A percentile compares a stretch with the other conserved stretches of the same genome.
Conservation (phyloP, 345 rosid species). For the Eucalyptus paniculata region DNA sequence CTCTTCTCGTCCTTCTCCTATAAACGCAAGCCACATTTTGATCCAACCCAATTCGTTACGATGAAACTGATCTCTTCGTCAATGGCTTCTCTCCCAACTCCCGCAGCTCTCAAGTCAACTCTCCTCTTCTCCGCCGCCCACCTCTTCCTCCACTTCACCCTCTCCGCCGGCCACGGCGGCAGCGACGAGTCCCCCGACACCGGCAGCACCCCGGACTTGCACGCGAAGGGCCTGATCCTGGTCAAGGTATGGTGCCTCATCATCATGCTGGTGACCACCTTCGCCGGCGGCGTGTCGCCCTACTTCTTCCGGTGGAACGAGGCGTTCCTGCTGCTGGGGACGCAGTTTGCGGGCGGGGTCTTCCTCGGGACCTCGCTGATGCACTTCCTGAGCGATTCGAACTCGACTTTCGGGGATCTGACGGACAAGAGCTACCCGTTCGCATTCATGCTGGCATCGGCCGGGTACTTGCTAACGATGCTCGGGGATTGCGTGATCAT, state of each 20-base stretch:
- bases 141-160: conserved; percentile 17
- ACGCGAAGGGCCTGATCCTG: conserved; percentile 23
- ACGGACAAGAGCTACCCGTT: conserved; percentile 54
- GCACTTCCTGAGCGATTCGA: conserved; percentile 68
- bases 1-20: neutral
- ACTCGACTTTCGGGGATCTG: conserved; percentile 36
- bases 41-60: neutral
- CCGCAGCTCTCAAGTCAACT: neutral
- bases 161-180: conserved; percentile 32
- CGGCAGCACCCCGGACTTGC: conserved; percentile 5
- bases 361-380: conserved; percentile 60
- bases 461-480: conserved; percentile 73
- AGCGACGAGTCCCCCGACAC: neutral
- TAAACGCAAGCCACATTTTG: neutral
- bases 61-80: neutral
- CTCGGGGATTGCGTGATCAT: conserved; percentile 51
- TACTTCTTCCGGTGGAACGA: conserved; percentile 69
- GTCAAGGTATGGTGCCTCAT: conserved; percentile 72
- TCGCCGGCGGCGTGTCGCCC: conserved; percentile 60
- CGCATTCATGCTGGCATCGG: conserved; percentile 62
- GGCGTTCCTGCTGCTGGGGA: conserved; percentile 61
- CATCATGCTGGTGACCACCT: conserved; percentile 54
- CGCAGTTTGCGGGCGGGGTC: conserved; percentile 76
- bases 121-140: neutral
- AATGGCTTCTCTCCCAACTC: neutral